Evolutionary conservation across 2,329 filamentous ascomycete genomes (phyloP).

Genomic region (Aspergillus sclerotialis): DNA sequence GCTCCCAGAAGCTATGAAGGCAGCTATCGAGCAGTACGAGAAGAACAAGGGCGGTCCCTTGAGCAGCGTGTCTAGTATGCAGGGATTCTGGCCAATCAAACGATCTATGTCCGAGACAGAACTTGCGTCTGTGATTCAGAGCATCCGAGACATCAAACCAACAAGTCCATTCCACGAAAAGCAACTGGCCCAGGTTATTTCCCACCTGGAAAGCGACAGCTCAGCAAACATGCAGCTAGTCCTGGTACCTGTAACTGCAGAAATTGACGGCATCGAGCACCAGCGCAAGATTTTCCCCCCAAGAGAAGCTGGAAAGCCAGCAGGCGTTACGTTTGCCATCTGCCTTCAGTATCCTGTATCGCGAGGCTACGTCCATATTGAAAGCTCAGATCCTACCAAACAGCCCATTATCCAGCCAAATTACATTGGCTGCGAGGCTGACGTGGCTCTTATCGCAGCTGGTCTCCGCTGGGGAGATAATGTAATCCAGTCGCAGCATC

Average conservation of each 20-base stretch:
- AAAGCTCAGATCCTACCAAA: constrained; percentile 9
- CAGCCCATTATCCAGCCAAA: constrained; percentile 12
- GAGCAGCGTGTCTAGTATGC: constrained; percentile 6
- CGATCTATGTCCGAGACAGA: constrained; percentile 7
- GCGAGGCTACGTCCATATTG: not conserved
- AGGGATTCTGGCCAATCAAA: constrained; percentile 10
- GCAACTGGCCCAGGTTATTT: constrained; percentile 8
- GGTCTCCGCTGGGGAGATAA: constrained; percentile 12
- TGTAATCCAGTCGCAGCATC: constrained; percentile 5
- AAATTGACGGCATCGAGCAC: constrained; percentile 5
- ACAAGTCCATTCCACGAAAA: constrained; percentile 9
- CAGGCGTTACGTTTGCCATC: constrained; percentile 9
- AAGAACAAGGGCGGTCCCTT: constrained; percentile 4
- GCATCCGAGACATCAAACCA: constrained; percentile 9
- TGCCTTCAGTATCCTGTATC: constrained; percentile 16
- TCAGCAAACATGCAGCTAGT: constrained; percentile 11
- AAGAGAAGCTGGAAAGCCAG: constrained; percentile 3
- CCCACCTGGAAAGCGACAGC: constrained; percentile 6
- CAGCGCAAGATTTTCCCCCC: constrained; percentile 6
- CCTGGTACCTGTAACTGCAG: constrained; percentile 4
- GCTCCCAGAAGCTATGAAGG: constrained; percentile 7
- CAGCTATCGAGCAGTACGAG: constrained; percentile 7
- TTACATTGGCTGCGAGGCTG: constrained; percentile 10
- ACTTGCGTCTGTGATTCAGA: constrained; percentile 8
- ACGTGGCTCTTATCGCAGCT: constrained; percentile 12